Evolutionary conservation across 495 filamentous ascomycete species (phyloP).

Genomic region (Melanomma pulvis-pyrius): DNA sequence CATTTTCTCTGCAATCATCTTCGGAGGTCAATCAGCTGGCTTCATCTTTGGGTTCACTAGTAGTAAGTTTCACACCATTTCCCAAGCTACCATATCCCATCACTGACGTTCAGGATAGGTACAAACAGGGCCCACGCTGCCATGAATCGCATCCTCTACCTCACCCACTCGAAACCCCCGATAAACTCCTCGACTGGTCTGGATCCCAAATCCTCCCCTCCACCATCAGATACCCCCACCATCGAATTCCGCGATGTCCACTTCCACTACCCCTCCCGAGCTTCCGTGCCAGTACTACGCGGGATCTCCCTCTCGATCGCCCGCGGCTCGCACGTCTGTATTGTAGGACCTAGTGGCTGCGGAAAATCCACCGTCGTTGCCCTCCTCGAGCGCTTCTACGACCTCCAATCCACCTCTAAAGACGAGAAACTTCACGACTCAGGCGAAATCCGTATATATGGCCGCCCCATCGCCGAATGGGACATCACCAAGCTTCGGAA

Average conservation of each 20-base stretch:
- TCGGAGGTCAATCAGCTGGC: constrained; percentile 79
- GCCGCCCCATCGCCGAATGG: constrained; percentile 11
- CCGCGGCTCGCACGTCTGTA: constrained; percentile 37
- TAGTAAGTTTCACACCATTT: neutral
- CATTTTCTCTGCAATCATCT: constrained; percentile 77
- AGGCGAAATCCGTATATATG: constrained; percentile 34
- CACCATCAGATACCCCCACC: constrained; percentile 58
- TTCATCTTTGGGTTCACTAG: constrained; percentile 60
- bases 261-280: constrained; percentile 35
- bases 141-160: constrained; percentile 16
- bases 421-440: neutral
- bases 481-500: constrained; percentile 58
- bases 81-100: too few species aligned
- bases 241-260: constrained; percentile 37
- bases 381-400: constrained; percentile 41
- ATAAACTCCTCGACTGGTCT: constrained; percentile 72
- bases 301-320: constrained; percentile 28
- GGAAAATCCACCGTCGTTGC: constrained; percentile 39
- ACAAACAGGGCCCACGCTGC: constrained; percentile 88
- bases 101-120: constrained; percentile 69
- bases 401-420: constrained; percentile 51
- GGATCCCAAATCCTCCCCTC: constrained; percentile 66
- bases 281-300: constrained; percentile 23
- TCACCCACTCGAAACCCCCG: constrained; percentile 62
- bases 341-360: constrained; percentile 40